Conservation (phyloP, 208 protist species). For the Leishmania lainsoni region DNA sequence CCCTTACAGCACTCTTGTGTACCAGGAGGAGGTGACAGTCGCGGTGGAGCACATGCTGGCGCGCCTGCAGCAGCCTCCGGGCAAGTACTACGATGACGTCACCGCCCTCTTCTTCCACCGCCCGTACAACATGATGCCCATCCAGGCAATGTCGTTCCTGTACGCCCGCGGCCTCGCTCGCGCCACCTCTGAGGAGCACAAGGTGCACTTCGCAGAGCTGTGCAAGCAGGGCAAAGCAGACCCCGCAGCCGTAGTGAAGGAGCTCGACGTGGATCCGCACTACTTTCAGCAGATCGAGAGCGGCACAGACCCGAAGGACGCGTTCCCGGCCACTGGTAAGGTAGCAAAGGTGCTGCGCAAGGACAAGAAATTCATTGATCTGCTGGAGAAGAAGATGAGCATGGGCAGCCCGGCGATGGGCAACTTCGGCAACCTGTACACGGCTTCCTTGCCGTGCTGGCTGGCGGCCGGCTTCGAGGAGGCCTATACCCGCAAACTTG, state of each 20-base stretch:
- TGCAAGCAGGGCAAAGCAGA: constrained; percentile 68
- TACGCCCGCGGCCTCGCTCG: constrained; percentile 85
- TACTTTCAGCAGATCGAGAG: constrained; percentile 85
- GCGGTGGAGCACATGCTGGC: constrained; percentile 89
- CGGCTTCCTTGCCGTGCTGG: constrained; percentile 90
- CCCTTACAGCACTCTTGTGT: constrained; percentile 89
- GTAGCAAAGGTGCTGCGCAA: constrained; percentile 82
- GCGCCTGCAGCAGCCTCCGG: constrained; percentile 57
- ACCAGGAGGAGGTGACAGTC: constrained; percentile 87
- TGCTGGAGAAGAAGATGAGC: constrained; percentile 88
- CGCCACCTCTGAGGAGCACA: constrained; percentile 68
- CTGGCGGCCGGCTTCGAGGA: constrained; percentile 89
- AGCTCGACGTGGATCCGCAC: constrained; percentile 67
- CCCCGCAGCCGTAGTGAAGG: constrained; percentile 47
- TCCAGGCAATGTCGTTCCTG: constrained; percentile 90
- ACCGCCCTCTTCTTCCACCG: constrained; percentile 91
- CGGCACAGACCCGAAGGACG: constrained; percentile 71
- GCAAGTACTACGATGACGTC: constrained; percentile 89
- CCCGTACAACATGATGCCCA: constrained; percentile 93
- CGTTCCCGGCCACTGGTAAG: constrained; percentile 74
- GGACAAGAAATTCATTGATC: constrained; percentile 75
- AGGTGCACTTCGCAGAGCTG: constrained; percentile 62
- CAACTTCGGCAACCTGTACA: constrained; percentile 93
- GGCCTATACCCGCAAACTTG: constrained; percentile 76
- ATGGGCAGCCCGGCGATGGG: constrained; percentile 84